Conservation (phyloP, 805 yeast species). For the Blastobotrys muscicola region DNA sequence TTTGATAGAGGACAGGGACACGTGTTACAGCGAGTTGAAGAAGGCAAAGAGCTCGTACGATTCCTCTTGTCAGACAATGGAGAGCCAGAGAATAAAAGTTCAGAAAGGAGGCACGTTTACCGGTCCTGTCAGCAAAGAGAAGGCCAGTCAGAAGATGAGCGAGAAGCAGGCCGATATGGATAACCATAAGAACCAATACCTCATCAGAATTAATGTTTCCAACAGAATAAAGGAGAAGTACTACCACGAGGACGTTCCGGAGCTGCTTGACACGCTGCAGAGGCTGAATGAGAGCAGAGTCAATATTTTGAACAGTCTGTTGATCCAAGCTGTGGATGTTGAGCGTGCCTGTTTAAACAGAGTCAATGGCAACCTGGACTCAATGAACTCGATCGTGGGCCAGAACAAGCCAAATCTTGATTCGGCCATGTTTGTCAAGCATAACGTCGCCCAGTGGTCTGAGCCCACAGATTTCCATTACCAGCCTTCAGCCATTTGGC, state of each 20-base stretch:
- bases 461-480: slow-evolving; percentile 83
- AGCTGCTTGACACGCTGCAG: slow-evolving; percentile 73
- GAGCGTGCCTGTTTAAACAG: slow-evolving; percentile 49
- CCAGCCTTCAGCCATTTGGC: slow-evolving; percentile 91
- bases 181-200: slow-evolving; percentile 71
- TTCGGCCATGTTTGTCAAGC: slow-evolving; percentile 86
- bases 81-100: slow-evolving; percentile 63
- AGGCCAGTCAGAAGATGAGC: slow-evolving; percentile 38
- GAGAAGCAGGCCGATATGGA: slow-evolving; percentile 77
- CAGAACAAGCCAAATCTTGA: slow-evolving; percentile 70
- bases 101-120: slow-evolving; percentile 33
- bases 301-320: slow-evolving; percentile 55
- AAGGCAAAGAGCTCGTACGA: slow-evolving; percentile 74
- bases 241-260: slow-evolving; percentile 89
- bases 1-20: slow-evolving; percentile 38
- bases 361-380: slow-evolving; percentile 35
- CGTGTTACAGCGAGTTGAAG: slow-evolving; percentile 45
- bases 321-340: slow-evolving; percentile 49
- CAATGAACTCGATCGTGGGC: slow-evolving; percentile 45
- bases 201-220: slow-evolving; percentile 72
- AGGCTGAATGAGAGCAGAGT: slow-evolving; percentile 75
- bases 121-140: slow-evolving; percentile 23
- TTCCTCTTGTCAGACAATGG: slow-evolving; percentile 69
- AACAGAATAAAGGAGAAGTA: slow-evolving; percentile 89
- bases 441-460: slow-evolving; percentile 63